Conservation (phyloP, 805 yeast genomes). For the Trichomonascus vanleenenianus region DNA sequence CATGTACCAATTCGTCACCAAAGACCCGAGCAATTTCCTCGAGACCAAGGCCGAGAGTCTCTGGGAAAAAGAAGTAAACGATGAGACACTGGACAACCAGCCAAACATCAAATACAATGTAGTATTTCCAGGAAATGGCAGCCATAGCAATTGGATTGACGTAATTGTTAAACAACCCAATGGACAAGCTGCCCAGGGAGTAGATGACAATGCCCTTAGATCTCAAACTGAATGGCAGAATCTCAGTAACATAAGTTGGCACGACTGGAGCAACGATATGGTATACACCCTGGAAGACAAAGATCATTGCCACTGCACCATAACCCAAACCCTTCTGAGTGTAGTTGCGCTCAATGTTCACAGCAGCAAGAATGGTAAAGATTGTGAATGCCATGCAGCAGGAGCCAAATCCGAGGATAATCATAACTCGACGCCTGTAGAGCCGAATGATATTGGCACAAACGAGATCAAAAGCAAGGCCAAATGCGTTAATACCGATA, state of each 20-base stretch:
- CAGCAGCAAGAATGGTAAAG: conserved; percentile 42
- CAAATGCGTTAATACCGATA: conserved; percentile 10
- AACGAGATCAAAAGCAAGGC: conserved; percentile 1
- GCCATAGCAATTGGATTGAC: conserved; percentile 36
- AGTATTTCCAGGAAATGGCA: conserved; percentile 37
- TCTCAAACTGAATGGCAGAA: conserved; percentile 27
- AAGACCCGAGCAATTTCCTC: conserved; percentile 38
- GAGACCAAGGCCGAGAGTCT: conserved; percentile 36
- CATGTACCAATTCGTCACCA: conserved; percentile 22
- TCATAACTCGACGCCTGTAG: conserved; percentile 13
- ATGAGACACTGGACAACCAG: conserved; percentile 26
- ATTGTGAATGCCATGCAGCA: conserved; percentile 19
- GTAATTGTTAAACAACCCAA: conserved; percentile 27
- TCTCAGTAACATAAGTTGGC: conserved; percentile 18
- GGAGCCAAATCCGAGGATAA: conserved; percentile 10
- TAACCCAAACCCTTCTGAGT: conserved; percentile 34
- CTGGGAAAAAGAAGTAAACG: conserved; percentile 33
- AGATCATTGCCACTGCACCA: conserved; percentile 46
- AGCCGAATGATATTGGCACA: conserved; percentile 6
- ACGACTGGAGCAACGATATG: conserved; percentile 12
- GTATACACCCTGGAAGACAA: conserved; percentile 25
- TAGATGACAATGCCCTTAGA: conserved; percentile 35
- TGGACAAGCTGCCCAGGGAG: conserved; percentile 15
- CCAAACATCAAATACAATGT: conserved; percentile 29
- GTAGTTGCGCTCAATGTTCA: conserved; percentile 36